Base-by-base conservation (phyloP, 352 stramenopile genomes). In the Phytophthora fragariae region DNA sequence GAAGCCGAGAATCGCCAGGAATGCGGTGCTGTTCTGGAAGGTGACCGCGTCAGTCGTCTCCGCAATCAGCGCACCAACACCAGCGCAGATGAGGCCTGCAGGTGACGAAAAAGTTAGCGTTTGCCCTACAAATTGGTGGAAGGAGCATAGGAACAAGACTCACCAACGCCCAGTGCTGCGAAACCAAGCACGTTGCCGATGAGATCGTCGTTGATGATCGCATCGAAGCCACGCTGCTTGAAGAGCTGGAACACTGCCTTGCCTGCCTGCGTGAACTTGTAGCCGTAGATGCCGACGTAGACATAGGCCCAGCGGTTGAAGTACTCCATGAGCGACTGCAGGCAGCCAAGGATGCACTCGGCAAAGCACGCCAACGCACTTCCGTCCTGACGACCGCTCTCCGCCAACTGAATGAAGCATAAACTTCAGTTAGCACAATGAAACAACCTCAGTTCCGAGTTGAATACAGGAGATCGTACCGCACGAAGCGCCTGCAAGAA, bases 201-300 rank as follows among this genome's bases (percentile, higher is more conserved):
- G 41, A 99, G 81, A 50, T 98, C 90, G 77, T 99, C 97, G 73
- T 98, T 98, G 76, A 99, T 98, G 69, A 99, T 98, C 2, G 93
- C 89, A 65, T 97, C 97, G 67, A 97, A 99, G n/a, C 96, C 97
- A 44, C 95, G 90, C 62, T 92, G 75, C 68, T 93, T 85, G 73
- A 99, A 99, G 17, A 99, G 82, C 39, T 94, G 65, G 57, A 98
- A 95, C 17, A 98, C 97, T 14, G 95, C 93, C 70, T 95, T 97
- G 62, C 95, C 94, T 6, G 93, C 90, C 59, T 98, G 85, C 4
- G 94, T 91, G 76, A 98, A 99, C 65, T 92, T 96, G 81, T 98
- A 98, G n/a, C 88, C 90, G 69, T 96, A 96, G 58, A 99, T 89
- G 7, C 94, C 96, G 14, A 99, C 93, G 69, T 98, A 99, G 14